A percentile compares a stretch with the other conserved stretches of the same genome.
Evolutionary conservation across 2,329 filamentous ascomycete species (phyloP).

Genomic region (Thermomyces lanuginosus): DNA sequence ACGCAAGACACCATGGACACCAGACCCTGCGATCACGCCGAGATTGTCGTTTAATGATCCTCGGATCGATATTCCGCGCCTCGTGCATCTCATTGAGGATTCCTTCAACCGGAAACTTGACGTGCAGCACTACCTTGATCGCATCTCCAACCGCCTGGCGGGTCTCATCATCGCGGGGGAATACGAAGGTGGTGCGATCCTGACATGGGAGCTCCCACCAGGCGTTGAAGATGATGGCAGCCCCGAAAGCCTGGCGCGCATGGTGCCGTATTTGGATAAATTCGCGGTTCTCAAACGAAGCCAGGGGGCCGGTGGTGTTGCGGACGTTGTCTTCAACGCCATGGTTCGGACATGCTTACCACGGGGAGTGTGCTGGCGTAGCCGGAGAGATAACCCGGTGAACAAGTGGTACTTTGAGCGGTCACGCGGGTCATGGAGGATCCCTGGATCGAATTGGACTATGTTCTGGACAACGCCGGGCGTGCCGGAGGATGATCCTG

Average conservation of each 20-base stretch:
- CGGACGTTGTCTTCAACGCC: conserved; percentile 89
- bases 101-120: conserved; percentile 79
- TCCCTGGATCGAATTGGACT: conserved; percentile 73
- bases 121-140: conserved; percentile 60
- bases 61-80: conserved; percentile 63
- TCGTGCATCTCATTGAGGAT: conserved; percentile 80
- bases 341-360: conserved; percentile 88
- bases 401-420: conserved; percentile 99
- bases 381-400: conserved; percentile 77
- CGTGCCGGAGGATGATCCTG: conserved; percentile 33
- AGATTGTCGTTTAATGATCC: conserved; percentile 60
- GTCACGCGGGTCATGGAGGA: conserved; percentile 64
- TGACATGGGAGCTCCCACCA: conserved; percentile 79
- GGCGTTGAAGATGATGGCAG: conserved; percentile 39
- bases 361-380: conserved; percentile 79
- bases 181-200: conserved; percentile 86
- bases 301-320: conserved; percentile 82
- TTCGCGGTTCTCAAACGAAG: conserved; percentile 81
- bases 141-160: conserved; percentile 67
- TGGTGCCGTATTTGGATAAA: conserved; percentile 91
- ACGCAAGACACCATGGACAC: conserved; percentile 47
- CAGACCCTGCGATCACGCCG: conserved; percentile 42
- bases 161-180: conserved; percentile 89
- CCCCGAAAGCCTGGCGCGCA: conserved; percentile 38
- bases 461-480: conserved; percentile 94